Evolutionary conservation across 495 filamentous ascomycete genomes (phyloP), one percentile per base, ranked within the genome.

Genomic region (Penicillium lividum): DNA sequence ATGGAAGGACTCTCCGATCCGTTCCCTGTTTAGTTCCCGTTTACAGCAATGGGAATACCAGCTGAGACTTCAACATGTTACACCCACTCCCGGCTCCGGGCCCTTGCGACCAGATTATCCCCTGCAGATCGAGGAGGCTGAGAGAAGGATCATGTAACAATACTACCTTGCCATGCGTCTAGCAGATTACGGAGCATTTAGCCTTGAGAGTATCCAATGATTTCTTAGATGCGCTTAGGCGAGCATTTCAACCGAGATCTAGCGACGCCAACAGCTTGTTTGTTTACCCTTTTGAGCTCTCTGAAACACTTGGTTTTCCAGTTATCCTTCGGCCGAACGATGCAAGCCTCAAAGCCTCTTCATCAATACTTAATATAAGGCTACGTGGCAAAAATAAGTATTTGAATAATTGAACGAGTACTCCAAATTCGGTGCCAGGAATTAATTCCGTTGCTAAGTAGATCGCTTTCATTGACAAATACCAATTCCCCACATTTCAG

Each of bases 381-480:
- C 36, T 62, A 65, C 56, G 56, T 56, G 53, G 57, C 60, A 10
- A 29, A 22, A 22, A 22, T 22, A 22, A 22, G 22, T 22, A 22
- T 1, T 22, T 22, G 22, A 22, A 22, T 22, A 22, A 22, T 1
- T 22, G 22, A 22, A 22, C 22, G 22, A 22, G 2, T 22, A 22
- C 22, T 2, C 22, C 22, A n/a, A n/a, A n/a, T n/a, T 22, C 22
- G 22, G 22, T 22, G 22, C 1, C 22, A 22, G 22, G 22, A 22
- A 22, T 22, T 22, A 22, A 1, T 47, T 48, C 29, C 43, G 16
- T 27, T 51, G 33, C 22, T 22, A 1, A 25, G 16, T 51, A 51
- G 38, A 62, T 52, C 48, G 56, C 59, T 59, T 16, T 13, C 36
- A 50, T 48, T 66, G 50, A 60, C 60, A 66, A 55, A 54, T 60